Base-by-base conservation (phyloP, 1,284 basidiomycete genomes). In the Trametes versicolor region DNA sequence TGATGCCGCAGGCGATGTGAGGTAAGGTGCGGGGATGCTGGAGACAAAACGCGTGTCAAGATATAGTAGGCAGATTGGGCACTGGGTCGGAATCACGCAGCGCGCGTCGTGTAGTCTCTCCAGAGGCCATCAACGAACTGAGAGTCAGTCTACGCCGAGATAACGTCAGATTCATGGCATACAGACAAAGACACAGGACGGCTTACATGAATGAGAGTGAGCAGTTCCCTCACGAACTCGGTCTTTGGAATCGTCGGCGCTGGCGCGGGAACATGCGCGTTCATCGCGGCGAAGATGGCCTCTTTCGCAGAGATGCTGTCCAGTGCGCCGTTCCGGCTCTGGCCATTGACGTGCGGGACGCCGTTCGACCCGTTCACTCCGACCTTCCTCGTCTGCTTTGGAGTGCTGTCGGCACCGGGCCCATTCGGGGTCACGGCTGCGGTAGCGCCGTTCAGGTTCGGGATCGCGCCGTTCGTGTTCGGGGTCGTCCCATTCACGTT, bases 201-300 rank as follows among this genome's bases (percentile, higher is more conserved):
- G 19, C 41, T 43, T 62, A 93, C 91, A 75, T 92, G 87, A 62
- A 93, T 85, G 70, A 93, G 79, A 29, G 83, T 86, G 71, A 92
- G 76, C 59, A 94, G 78, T 73, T 92, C 87, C 59, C 81, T 79
- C 37, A 92, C 82, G 74, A 94, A 94, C 51, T 87, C 87, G 58
- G 86, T 89, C 73, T 82, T 83, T 60, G 82, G 82, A 66, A 87
- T 67, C 54, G 67, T 17, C 3, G 52, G 64, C 50, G 13, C 34
- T 53, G 43, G 48, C 21, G 49, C 43, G 15, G 37, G 29, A 7
- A 71, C 64, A 56, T 73, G 72, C 5, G 58, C 64, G 2, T 67
- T 55, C 27, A 80, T 64, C 34, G 75, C 68, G 29, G 74, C 61
- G 39, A 80, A 39, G 21, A 81, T 66, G 1, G 79, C 75, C 19